Conservation (phyloP, 331 rosid genomes). For the Prunus yedoensis region DNA sequence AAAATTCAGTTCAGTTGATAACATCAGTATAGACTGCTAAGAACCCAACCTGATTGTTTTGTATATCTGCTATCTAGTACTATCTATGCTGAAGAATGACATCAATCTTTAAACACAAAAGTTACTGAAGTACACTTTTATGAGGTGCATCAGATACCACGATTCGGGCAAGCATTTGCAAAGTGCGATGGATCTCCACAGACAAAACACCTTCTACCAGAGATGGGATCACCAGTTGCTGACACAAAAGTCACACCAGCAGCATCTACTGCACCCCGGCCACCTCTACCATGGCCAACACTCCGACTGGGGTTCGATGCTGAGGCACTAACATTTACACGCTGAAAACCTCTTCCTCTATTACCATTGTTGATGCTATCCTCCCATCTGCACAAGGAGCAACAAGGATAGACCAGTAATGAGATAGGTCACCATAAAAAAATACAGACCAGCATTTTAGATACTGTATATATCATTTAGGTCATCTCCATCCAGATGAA, state of each 20-base stretch:
- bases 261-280: slow-evolving; percentile 38
- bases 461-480: background rate
- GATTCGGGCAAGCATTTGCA: slow-evolving; percentile 82
- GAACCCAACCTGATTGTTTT: background rate
- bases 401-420: slow-evolving; percentile 6
- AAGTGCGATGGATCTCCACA: slow-evolving; percentile 98
- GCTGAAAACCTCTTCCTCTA: slow-evolving; percentile 47
- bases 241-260: slow-evolving; percentile 68
- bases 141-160: slow-evolving; percentile 48
- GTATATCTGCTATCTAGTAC: background rate
- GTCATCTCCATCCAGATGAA: background rate
- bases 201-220: slow-evolving; percentile 83
- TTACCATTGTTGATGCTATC: slow-evolving; percentile 60
- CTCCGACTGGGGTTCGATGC: slow-evolving; percentile 41
- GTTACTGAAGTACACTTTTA: background rate
- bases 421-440: background rate
- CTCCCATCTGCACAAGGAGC: slow-evolving; percentile 71
- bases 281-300: slow-evolving; percentile 48
- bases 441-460: background rate
- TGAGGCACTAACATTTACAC: slow-evolving; percentile 43
- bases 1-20: background rate
- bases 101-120: background rate
- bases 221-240: slow-evolving; percentile 86
- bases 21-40: background rate
- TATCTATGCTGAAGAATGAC: too few relatives aligned